Conservation (phyloP, 192 early-diverging fungal species). For the Piromyces finnis region DNA sequence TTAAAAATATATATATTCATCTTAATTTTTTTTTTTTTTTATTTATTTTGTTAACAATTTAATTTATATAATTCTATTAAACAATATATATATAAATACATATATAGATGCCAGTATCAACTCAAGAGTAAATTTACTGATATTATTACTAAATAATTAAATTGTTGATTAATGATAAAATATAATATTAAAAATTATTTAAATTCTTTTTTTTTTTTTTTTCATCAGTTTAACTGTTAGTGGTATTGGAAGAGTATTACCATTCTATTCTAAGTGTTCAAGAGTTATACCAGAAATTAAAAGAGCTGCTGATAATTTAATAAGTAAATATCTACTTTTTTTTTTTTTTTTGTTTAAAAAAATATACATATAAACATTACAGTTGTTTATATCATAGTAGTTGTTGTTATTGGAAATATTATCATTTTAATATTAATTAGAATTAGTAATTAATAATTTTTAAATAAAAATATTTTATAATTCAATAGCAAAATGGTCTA, state of each 20-base stretch:
- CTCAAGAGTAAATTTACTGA: neutral
- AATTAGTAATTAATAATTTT: too few species aligned
- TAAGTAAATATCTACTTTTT: too few species aligned
- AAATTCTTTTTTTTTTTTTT: neutral
- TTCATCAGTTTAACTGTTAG: conserved; percentile 39
- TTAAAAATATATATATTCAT: conserved; percentile 14
- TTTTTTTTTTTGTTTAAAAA: too few species aligned
- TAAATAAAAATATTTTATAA: neutral
- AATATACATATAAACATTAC: too few species aligned
- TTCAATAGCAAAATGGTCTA: conserved; percentile 57
- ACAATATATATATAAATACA: neutral
- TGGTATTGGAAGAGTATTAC: conserved; percentile 63
- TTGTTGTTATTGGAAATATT: too few species aligned
- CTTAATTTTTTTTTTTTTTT: conserved; percentile 42
- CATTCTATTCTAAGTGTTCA: conserved; percentile 78
- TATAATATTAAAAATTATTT: too few species aligned
- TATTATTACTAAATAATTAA: neutral
- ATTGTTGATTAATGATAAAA: too few species aligned
- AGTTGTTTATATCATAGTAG: too few species aligned
- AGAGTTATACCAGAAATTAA: conserved; percentile 47
- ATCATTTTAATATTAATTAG: too few species aligned
- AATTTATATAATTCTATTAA: neutral
- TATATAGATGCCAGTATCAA: neutral
- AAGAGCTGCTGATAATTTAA: conserved; percentile 55
- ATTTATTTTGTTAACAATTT: neutral